These are phyloP conservation scores for Salix udensis DNA, from an alignment of 345 rosid genomes.

Conservation along the genomic window DNA sequence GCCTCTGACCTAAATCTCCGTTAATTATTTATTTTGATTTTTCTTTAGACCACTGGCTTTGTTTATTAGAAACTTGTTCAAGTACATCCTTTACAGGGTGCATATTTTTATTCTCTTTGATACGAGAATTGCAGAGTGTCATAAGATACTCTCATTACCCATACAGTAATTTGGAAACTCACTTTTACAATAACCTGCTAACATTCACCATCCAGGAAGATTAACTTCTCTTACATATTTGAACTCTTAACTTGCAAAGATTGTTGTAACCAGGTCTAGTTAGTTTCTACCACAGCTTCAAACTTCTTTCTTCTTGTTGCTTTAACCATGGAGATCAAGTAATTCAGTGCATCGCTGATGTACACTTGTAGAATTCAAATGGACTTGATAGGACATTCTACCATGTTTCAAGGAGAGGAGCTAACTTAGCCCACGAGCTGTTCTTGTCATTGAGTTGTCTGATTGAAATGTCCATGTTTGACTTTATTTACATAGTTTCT, in stretches of 20 bases:
- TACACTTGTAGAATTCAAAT: not conserved
- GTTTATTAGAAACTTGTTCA: not conserved
- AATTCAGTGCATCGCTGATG: not conserved
- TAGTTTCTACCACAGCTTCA: not conserved
- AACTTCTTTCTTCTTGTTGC: not conserved
- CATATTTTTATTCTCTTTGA: not conserved
- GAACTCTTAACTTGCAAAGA: not conserved
- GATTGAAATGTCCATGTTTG: not conserved
- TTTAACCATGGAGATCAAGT: not conserved
- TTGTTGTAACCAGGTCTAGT: not conserved
- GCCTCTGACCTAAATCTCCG: not conserved
- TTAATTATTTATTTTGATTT: not conserved
- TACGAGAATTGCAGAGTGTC: not conserved
- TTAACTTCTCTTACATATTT: not conserved
- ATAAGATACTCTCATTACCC: not conserved
- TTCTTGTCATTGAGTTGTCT: too few relatives aligned
- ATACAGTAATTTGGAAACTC: not conserved
- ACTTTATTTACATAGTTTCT: not conserved
- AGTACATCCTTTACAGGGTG: not conserved
- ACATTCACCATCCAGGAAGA: not conserved
- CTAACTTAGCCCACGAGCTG: too few relatives aligned
- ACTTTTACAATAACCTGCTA: too few relatives aligned
- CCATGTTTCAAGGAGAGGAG: too few relatives aligned
- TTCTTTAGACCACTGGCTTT: not conserved
- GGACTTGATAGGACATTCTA: too few relatives aligned